These are phyloP conservation scores for Penicillium sp. DNA, from an alignment of 2,329 filamentous ascomycete genomes.

Conservation along the genomic window DNA sequence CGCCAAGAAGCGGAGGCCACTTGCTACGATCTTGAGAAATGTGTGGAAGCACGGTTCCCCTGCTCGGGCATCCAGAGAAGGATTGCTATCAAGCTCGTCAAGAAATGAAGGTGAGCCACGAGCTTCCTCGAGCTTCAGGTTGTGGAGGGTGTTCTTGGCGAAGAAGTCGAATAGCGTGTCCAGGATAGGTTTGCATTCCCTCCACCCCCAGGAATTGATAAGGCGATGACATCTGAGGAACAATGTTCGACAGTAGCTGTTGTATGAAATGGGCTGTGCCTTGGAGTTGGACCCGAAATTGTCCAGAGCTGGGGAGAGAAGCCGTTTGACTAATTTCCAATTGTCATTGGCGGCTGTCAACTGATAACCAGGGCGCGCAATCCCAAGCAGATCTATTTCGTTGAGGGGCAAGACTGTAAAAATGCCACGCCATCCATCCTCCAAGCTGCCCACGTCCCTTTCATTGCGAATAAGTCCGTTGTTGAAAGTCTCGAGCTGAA, in stretches of 20 bases:
- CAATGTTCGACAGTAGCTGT: constrained; percentile 54
- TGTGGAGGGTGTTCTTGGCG: constrained; percentile 52
- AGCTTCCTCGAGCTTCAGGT: constrained; percentile 53
- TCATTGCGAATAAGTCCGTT: constrained; percentile 22
- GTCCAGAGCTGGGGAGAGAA: constrained; percentile 51
- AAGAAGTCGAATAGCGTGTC: constrained; percentile 61
- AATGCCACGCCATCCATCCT: constrained; percentile 44
- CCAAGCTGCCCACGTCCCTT: constrained; percentile 35
- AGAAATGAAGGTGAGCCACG: constrained; percentile 56
- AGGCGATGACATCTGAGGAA: constrained; percentile 56
- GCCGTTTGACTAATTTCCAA: constrained; percentile 50
- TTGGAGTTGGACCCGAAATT: constrained; percentile 47
- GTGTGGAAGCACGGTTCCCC: constrained; percentile 60
- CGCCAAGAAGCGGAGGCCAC: constrained; percentile 51
- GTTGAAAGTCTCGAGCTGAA: constrained; percentile 36
- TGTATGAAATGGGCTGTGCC: constrained; percentile 48
- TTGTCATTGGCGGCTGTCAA: constrained; percentile 46
- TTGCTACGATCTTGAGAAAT: constrained; percentile 57
- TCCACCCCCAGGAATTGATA: constrained; percentile 58
- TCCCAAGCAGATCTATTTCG: constrained; percentile 53
- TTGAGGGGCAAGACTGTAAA: constrained; percentile 56
- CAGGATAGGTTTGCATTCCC: constrained; percentile 55
- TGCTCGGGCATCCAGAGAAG: constrained; percentile 45
- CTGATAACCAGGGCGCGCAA: constrained; percentile 44
- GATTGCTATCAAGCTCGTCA: constrained; percentile 48